A percentile compares a stretch with the other conserved stretches of the same genome.
Evolutionary conservation across 2,329 filamentous ascomycete species (phyloP).

Genomic region (Raffaelea arxii): DNA sequence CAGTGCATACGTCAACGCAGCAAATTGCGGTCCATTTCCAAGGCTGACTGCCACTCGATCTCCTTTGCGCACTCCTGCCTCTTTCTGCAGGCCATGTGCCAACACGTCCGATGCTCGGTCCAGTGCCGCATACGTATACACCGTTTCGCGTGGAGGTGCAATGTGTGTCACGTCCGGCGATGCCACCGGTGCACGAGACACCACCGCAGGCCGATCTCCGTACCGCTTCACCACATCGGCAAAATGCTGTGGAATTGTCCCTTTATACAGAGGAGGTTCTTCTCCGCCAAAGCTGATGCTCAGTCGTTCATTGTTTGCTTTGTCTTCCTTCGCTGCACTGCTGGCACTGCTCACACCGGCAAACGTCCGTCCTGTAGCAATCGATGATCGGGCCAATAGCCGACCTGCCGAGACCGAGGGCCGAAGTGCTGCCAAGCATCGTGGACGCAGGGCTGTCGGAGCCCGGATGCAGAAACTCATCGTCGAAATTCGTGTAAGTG

Average conservation of each 20-base stretch:
- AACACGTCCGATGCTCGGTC: constrained; percentile 68
- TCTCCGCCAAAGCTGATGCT: constrained; percentile 4
- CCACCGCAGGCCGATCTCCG: constrained; percentile 54
- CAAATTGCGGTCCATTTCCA: constrained; percentile 78
- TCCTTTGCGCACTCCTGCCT: constrained; percentile 64
- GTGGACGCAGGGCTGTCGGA: too few species aligned
- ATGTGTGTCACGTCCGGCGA: constrained; percentile 3
- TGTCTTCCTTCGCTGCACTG: not conserved
- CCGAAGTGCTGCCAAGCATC: too few species aligned
- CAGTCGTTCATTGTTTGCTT: not conserved
- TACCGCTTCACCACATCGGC: constrained; percentile 50
- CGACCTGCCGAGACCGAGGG: too few species aligned
- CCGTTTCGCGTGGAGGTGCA: constrained; percentile 37
- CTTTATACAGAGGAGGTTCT: constrained; percentile 55
- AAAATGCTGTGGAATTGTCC: constrained; percentile 68
- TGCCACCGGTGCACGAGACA: constrained; percentile 34
- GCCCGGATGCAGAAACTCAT: too few species aligned
- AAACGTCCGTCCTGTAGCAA: not conserved
- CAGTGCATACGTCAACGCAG: constrained; percentile 74
- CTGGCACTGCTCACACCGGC: not conserved
- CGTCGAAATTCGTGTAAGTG: not conserved
- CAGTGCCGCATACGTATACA: constrained; percentile 64
- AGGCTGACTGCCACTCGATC: constrained; percentile 79
- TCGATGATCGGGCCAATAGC: not conserved
- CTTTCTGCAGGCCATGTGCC: constrained; percentile 56